phyloP scores from a whole-genome alignment of 208 protist genomes.

The Vickermania ingenoplastis region DNA sequence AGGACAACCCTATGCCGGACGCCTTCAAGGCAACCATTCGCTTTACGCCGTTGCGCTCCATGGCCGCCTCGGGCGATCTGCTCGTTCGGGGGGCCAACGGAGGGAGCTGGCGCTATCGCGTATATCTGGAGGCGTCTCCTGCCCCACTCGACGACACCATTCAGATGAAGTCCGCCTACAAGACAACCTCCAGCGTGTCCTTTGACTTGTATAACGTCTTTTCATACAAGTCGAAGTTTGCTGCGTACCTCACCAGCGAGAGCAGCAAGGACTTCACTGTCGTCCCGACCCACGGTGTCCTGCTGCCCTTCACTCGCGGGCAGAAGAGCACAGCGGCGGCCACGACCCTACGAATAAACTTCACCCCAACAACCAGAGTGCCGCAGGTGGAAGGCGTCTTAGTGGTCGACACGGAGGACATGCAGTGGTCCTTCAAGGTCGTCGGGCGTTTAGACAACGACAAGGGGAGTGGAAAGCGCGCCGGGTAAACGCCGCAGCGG shows the following conservation, averaged over 20 bases:
- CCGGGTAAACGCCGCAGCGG: not conserved
- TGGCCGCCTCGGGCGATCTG: conserved; percentile 61
- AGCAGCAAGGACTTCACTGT: conserved; percentile 80
- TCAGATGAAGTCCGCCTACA: conserved; percentile 38
- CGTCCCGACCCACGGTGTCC: conserved; percentile 49
- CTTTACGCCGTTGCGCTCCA: conserved; percentile 73
- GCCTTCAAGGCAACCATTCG: conserved; percentile 35
- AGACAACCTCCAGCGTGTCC: conserved; percentile 34
- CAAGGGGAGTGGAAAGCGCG: conserved; percentile 4
- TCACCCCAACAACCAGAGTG: conserved; percentile 49
- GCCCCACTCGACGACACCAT: conserved; percentile 83
- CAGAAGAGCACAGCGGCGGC: conserved; percentile 26
- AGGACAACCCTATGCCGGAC: conserved; percentile 14
- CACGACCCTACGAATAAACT: conserved; percentile 41
- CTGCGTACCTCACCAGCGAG: conserved; percentile 79
- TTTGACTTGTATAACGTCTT: conserved; percentile 89
- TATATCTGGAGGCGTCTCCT: conserved; percentile 69
- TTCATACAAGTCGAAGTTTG: conserved; percentile 66
- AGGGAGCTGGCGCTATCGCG: conserved; percentile 71
- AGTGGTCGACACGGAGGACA: conserved; percentile 87
- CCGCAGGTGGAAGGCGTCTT: conserved; percentile 73
- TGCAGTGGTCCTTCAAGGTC: conserved; percentile 88
- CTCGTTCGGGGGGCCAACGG: conserved; percentile 37
- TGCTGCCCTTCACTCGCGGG: conserved; percentile 56
- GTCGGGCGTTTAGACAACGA: conserved; percentile 40